phyloP scores from a whole-genome alignment of 345 rosid species.

The Citrus mangshanensis region DNA sequence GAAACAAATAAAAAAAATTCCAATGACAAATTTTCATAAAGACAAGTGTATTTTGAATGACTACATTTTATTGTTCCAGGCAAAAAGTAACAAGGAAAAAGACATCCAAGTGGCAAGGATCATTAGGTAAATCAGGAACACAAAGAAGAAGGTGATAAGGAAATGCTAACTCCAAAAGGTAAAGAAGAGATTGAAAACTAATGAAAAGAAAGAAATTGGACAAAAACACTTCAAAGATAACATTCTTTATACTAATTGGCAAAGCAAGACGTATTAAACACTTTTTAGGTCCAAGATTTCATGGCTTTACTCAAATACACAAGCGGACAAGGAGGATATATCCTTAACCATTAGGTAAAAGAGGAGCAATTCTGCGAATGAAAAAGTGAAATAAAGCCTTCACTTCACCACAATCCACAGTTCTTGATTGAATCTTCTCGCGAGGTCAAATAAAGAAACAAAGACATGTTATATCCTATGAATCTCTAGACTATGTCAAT shows the following conservation, averaged over 20 bases:
- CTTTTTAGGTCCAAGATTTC: background rate
- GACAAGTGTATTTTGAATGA: background rate
- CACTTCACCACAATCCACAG: background rate
- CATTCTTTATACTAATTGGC: constrained; percentile 1
- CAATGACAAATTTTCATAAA: background rate
- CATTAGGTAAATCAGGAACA: background rate
- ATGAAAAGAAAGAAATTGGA: background rate
- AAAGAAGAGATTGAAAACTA: background rate
- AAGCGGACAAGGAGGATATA: constrained; percentile 17
- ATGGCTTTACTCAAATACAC: constrained; percentile 8
- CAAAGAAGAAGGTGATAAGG: background rate
- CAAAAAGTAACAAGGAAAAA: background rate
- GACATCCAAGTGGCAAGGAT: background rate
- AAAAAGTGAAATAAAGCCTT: background rate
- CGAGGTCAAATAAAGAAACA: background rate
- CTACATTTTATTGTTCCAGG: background rate
- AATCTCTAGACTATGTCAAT: background rate
- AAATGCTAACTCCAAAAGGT: background rate
- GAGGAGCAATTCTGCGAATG: constrained; percentile 12
- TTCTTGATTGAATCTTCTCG: constrained; percentile 12
- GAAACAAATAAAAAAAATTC: background rate
- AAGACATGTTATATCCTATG: background rate
- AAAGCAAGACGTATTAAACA: background rate
- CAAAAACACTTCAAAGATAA: constrained; percentile 7
- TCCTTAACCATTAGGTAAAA: constrained; percentile 25